A percentile compares a stretch with the other conserved stretches of the same genome.
Conservation (phyloP, 1,139 yeast genomes). For the Debaryomyces singareniensis region DNA sequence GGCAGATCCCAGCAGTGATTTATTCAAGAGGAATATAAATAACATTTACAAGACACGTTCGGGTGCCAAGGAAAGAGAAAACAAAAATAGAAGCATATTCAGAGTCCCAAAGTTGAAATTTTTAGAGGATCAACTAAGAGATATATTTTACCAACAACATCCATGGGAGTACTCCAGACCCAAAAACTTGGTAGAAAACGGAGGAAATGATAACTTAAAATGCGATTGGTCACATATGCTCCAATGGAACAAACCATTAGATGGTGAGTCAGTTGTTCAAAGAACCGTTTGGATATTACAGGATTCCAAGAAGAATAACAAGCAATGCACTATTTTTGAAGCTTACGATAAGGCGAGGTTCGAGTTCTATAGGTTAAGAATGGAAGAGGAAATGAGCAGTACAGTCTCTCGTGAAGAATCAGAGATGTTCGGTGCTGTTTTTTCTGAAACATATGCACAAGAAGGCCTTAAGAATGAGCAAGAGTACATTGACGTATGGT, state of each 20-base stretch:
- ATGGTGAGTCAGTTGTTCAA: constrained; percentile 93
- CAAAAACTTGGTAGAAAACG: constrained; percentile 73
- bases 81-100: constrained; percentile 30
- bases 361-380: constrained; percentile 82
- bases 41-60: constrained; percentile 46
- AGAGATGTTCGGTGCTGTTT: constrained; percentile 76
- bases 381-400: constrained; percentile 73
- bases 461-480: constrained; percentile 71
- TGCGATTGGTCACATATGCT: constrained; percentile 75
- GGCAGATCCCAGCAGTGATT: constrained; percentile 19
- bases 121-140: constrained; percentile 79
- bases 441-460: constrained; percentile 53
- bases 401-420: constrained; percentile 81
- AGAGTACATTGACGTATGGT: constrained; percentile 66
- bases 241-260: constrained; percentile 69
- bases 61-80: constrained; percentile 15
- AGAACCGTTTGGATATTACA: constrained; percentile 70
- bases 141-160: constrained; percentile 81
- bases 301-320: constrained; percentile 19
- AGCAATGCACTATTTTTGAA: constrained; percentile 27
- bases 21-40: constrained; percentile 14
- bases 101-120: constrained; percentile 59
- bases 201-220: constrained; percentile 45
- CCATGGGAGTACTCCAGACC: constrained; percentile 99
- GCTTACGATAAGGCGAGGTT: constrained; percentile 85